Evolutionary conservation across 495 filamentous ascomycete genomes (phyloP).

Genomic region (Cairneyella variabilis): DNA sequence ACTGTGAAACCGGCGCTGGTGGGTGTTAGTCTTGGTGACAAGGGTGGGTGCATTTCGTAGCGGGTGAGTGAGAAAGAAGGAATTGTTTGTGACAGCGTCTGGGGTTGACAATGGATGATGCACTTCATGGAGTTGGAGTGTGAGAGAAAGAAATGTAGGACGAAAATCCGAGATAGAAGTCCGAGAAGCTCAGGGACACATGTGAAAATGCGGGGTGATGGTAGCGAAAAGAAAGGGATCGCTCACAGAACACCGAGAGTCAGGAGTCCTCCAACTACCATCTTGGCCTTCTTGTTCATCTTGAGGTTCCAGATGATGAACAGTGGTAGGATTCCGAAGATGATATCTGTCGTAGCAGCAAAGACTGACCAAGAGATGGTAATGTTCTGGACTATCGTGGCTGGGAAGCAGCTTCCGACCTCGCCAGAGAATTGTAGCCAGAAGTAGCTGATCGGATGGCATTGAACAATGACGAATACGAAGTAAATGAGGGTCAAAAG

Average conservation of each 20-base stretch:
- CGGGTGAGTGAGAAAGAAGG: too few species aligned
- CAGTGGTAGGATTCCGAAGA: constrained; percentile 37
- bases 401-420: constrained; percentile 29
- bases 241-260: constrained; percentile 29
- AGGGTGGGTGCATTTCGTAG: too few species aligned
- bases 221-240: not conserved
- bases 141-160: too few species aligned
- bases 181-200: too few species aligned
- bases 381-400: constrained; percentile 21
- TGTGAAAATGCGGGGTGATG: too few species aligned
- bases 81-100: not conserved
- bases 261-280: constrained; percentile 29
- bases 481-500: constrained; percentile 28
- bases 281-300: constrained; percentile 31
- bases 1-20: constrained; percentile 34
- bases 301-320: constrained; percentile 38
- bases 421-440: constrained; percentile 30
- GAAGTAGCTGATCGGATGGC: constrained; percentile 32
- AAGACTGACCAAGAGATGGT: constrained; percentile 32
- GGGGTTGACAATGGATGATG: not conserved
- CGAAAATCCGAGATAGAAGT: too few species aligned
- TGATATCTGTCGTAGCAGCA: constrained; percentile 32
- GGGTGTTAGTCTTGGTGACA: too few species aligned
- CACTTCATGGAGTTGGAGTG: too few species aligned
- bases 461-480: constrained; percentile 36